Base-by-base conservation (phyloP, 495 filamentous ascomycete species). In the Tuber microsphaerosporum region DNA sequence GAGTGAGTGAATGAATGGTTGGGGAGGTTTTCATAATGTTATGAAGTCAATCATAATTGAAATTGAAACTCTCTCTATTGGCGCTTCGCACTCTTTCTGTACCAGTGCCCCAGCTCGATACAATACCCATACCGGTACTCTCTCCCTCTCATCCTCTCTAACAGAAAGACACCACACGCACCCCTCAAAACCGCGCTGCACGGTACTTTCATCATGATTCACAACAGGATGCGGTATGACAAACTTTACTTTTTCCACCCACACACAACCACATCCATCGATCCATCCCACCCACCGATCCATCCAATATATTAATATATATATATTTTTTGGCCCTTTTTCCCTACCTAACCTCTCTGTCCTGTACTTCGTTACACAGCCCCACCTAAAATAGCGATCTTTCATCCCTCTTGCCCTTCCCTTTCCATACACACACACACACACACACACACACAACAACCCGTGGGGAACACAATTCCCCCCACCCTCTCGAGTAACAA, bases 161-260 rank as follows among this genome's bases (percentile, higher is more conserved):
- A 56, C 20, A 56, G n/a, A 61, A 26, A 26, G 26, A 14, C n/a
- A 34, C 14, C 34, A 37, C 34, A 37, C 34, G 34, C 34, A 37
- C n/a, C n/a, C 12, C n/a, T 8, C 26, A 3, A 31, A 17, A 31
- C 26, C 31, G 26, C 3, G 31, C 56, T 65, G 56, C 56, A 65
- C 26, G 56, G 56, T 65, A 65, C 56, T 65, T 65, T 65, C 56
- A 65, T 65, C 56, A 34, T 65, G 56, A 65, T 65, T 65, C 56
- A 65, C 56, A 34, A 34, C 26, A 31, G 56, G 26, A 65, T 34
- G 1, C 0, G 56, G 56, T 65, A 65, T 65, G 56, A 65, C 56
- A 65, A 65, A 34, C 56, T 17, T 65, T 65, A 65, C 56, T 65
- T 65, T 65, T 65, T 65, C 56, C 56, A 65, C 56, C 56, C 56